A percentile compares a stretch with the other conserved stretches of the same genome.
phyloP scores from a whole-genome alignment of 331 rosid species.

The Phaseolus coccineus region DNA sequence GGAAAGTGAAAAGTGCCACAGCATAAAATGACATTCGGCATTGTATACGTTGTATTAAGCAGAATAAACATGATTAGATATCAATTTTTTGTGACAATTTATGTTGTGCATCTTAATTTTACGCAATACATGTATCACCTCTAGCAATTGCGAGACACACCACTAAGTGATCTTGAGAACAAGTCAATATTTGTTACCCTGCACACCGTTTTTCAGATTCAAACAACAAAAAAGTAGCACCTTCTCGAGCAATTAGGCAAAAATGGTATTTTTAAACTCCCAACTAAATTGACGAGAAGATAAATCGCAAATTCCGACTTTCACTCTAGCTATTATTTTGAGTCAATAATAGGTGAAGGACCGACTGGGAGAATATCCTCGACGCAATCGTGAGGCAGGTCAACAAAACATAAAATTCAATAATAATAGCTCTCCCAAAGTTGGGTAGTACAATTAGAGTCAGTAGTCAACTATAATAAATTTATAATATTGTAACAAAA shows the following conservation, averaged over 20 bases:
- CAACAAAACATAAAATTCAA: not conserved
- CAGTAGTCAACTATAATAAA: constrained; percentile 38
- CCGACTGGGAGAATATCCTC: not conserved
- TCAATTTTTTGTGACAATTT: not conserved
- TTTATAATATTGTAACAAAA: constrained; percentile 14
- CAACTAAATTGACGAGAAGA: not conserved
- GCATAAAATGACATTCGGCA: too few species aligned
- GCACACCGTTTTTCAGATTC: not conserved
- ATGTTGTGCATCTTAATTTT: not conserved
- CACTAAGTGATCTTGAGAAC: not conserved
- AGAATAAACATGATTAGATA: not conserved
- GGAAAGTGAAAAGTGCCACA: not conserved
- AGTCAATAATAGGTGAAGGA: not conserved
- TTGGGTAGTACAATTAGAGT: constrained; percentile 39
- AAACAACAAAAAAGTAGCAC: not conserved
- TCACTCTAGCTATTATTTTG: not conserved
- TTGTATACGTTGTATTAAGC: too few species aligned
- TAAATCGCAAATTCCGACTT: not conserved
- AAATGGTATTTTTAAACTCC: not conserved
- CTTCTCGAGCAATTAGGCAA: not conserved
- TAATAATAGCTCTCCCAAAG: constrained; percentile 17
- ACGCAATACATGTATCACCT: not conserved
- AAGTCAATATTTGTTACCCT: not conserved
- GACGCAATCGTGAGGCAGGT: not conserved
- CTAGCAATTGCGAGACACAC: too few species aligned